Conservation (phyloP, 129 eudicot species). For the Flaveria ramosissima region DNA sequence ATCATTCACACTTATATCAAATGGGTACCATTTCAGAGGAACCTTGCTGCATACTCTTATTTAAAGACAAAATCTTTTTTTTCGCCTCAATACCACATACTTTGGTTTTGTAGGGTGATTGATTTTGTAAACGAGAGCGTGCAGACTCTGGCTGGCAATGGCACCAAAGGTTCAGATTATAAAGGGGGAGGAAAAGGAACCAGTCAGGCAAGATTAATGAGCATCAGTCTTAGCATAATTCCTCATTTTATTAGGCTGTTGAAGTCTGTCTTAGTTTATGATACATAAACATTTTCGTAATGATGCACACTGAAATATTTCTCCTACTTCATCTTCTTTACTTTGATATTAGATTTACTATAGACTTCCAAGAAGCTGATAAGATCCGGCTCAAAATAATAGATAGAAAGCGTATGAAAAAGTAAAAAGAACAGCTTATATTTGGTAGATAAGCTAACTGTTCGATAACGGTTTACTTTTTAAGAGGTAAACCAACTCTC, state of each 20-base stretch:
- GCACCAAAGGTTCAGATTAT: constrained; percentile 96
- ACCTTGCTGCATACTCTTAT: constrained; percentile 7
- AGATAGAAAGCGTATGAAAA: neutral
- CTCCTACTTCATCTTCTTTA: neutral
- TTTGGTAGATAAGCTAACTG: neutral
- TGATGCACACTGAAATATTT: neutral
- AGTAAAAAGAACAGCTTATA: neutral
- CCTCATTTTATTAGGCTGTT: neutral
- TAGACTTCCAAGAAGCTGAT: constrained; percentile 8
- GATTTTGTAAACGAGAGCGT: constrained; percentile 91
- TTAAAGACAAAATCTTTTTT: neutral
- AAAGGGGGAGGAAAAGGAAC: constrained; percentile 82
- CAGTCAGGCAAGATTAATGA: constrained; percentile 62
- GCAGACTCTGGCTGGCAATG: constrained; percentile 91
- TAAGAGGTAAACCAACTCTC: constrained; percentile 1
- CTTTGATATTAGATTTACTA: neutral
- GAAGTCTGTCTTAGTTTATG: neutral
- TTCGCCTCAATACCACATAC: constrained; percentile 7
- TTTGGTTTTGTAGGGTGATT: constrained; percentile 65
- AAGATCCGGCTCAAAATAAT: neutral
- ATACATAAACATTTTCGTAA: neutral
- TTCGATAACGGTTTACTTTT: neutral
- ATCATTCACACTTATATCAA: neutral
- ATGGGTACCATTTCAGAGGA: neutral
- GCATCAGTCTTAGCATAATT: neutral